Base-by-base conservation (phyloP, 2,329 filamentous ascomycete species). In the Sarocladiaceae sp. region DNA sequence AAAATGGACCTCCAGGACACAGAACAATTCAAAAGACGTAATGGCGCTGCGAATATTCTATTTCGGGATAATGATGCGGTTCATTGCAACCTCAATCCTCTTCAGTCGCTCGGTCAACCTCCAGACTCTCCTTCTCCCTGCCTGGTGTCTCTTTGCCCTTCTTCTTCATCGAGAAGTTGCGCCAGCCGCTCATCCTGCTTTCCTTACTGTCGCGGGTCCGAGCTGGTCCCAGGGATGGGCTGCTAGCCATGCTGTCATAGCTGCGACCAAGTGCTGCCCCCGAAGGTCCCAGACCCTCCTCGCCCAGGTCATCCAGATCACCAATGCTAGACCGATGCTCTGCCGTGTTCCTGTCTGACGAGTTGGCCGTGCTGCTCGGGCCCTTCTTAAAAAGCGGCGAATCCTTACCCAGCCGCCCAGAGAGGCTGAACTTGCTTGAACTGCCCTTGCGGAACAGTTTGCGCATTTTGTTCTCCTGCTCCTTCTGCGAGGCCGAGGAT, bases 371-470 rank as follows among this genome's bases (percentile, higher is more conserved):
- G 56, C 76, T 80, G 39, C 76, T 71, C 5, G 73, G 67, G 3
- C 73, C 74, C 54, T 80, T 82, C 66, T 82, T 79, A 52, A 78
- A 78, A 20, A 77, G 60, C 9, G 65, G 59, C 21, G 71, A 69
- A 37, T 76, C 73, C 54, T 78, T 83, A 43, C 69, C 68, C 16
- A 75, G 55, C 47, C 76, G 60, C 40, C 76, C 78, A 11, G 78
- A 72, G 47, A 82, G 65, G 58, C 76, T 78, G 58, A 83, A 83
- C 63, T 83, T 83, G 60, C 76, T 73, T 6, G 78, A 79, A 58
- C 77, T 82, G 41, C 79, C 76, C 63, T 83, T 83, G 24, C 80
- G 75, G 45, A 83, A 74, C 40, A 83, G 67, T 57, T 81, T 76
- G 56, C 73, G 67, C 51, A 82, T 65, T 16, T 46, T 45, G 29